Conservation (phyloP, 495 filamentous ascomycete species). For the Aspergillus bridgeri region DNA sequence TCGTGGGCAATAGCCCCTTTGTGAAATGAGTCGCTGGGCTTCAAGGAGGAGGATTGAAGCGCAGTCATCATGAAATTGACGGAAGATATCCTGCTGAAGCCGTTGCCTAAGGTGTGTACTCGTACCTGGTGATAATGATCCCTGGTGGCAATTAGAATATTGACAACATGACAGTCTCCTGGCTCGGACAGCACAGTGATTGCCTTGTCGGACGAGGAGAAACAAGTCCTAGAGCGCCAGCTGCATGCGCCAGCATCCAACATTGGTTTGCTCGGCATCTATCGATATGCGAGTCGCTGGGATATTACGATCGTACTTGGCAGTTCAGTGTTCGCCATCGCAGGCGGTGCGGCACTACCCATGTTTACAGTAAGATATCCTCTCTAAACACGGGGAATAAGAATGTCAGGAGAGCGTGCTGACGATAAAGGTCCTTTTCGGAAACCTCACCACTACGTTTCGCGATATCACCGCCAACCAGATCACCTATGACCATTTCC, state of each 20-base stretch:
- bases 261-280: conserved; percentile 64
- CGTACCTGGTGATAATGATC: neutral
- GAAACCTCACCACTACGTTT: conserved; percentile 70
- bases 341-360: conserved; percentile 75
- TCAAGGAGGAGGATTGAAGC: neutral
- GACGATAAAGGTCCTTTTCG: conserved; percentile 60
- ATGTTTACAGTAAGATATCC: conserved; percentile 68
- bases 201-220: conserved; percentile 41
- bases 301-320: conserved; percentile 70
- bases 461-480: conserved; percentile 54
- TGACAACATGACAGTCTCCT: conserved; percentile 1
- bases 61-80: neutral
- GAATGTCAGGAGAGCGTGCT: neutral
- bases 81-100: neutral
- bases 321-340: conserved; percentile 62
- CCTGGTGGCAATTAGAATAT: neutral
- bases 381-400: neutral
- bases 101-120: conserved; percentile 4
- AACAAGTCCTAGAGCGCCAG: conserved; percentile 65
- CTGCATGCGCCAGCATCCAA: conserved; percentile 63
- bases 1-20: neutral
- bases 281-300: conserved; percentile 70
- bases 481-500: conserved; percentile 53
- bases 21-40: neutral
- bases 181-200: conserved; percentile 3